Conservation (phyloP, 2,329 filamentous ascomycete species). For the Scolecobasidium constrictum region DNA sequence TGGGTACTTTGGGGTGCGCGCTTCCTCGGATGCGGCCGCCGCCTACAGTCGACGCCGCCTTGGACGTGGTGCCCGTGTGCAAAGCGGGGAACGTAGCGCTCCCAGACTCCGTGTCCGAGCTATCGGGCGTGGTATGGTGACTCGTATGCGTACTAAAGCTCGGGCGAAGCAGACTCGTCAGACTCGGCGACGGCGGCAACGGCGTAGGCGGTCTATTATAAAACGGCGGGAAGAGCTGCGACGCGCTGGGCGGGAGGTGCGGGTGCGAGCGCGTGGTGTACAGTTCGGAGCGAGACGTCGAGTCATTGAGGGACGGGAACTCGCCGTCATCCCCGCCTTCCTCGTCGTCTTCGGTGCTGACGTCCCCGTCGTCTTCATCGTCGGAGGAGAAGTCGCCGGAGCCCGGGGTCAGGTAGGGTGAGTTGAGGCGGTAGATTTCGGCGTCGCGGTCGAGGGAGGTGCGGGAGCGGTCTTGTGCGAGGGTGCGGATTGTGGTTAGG, state of each 20-base stretch:
- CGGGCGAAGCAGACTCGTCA: constrained; percentile 79
- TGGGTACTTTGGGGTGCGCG: constrained; percentile 88
- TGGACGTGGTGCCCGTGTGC: constrained; percentile 14
- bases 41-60: constrained; percentile 45
- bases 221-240: constrained; percentile 64
- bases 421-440: not conserved
- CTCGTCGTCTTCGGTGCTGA: constrained; percentile 18
- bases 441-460: not conserved
- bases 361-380: constrained; percentile 15
- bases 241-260: constrained; percentile 23
- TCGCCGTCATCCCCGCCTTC: not conserved
- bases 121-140: constrained; percentile 86
- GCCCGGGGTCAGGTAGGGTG: constrained; percentile 3
- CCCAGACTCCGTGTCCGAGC: constrained; percentile 64
- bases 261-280: constrained; percentile 33
- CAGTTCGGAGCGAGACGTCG: no score
- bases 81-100: constrained; percentile 24
- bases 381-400: not conserved
- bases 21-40: no score
- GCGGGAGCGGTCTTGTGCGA: constrained; percentile 13
- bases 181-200: constrained; percentile 78
- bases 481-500: constrained; percentile 29
- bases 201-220: constrained; percentile 96
- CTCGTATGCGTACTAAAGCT: constrained; percentile 49
- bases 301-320: constrained; percentile 17